Evolutionary conservation across 176 grass and related monocot genomes (phyloP).

Genomic region (Calamus simplicifolius): DNA sequence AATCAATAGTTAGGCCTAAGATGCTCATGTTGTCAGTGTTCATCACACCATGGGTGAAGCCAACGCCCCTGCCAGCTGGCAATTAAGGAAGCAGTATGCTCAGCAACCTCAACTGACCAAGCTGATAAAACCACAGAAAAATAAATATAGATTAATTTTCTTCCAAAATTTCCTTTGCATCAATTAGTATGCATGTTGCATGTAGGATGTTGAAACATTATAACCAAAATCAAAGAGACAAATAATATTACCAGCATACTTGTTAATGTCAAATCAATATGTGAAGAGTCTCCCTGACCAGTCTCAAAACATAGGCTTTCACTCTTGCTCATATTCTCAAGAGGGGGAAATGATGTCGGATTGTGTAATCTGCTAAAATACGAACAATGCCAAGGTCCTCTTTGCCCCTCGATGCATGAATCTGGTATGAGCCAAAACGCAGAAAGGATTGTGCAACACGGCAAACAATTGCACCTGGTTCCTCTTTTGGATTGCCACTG

Average conservation of each 20-base stretch:
- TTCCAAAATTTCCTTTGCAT: neutral
- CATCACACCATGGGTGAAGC: constrained; percentile 95
- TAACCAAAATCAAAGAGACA: neutral
- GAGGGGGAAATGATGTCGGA: constrained; percentile 68
- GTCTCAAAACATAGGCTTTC: constrained; percentile 80
- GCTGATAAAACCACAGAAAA: constrained; percentile 33
- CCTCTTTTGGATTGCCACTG: constrained; percentile 95
- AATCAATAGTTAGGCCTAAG: constrained; percentile 91
- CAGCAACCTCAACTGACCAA: constrained; percentile 95
- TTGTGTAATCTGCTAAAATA: constrained; percentile 62
- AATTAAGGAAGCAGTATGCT: constrained; percentile 80
- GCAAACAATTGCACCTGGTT: constrained; percentile 91
- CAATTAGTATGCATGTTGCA: neutral
- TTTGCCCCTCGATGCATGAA: constrained; percentile 63
- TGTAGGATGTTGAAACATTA: neutral
- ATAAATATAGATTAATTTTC: neutral
- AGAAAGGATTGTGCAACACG: constrained; percentile 81
- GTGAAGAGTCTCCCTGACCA: constrained; percentile 44
- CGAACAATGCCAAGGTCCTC: constrained; percentile 73
- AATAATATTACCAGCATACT: constrained; percentile 72
- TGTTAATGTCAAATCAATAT: constrained; percentile 98
- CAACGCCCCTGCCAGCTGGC: constrained; percentile 96
- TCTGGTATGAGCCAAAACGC: constrained; percentile 90
- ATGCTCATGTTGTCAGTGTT: constrained; percentile 99
- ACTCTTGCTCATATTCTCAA: constrained; percentile 83